Percentiles rank a stretch among this genome's conserved stretches.
phyloP scores from a whole-genome alignment of 1,284 basidiomycete species.

The Rhodotorula mucilaginosa region DNA sequence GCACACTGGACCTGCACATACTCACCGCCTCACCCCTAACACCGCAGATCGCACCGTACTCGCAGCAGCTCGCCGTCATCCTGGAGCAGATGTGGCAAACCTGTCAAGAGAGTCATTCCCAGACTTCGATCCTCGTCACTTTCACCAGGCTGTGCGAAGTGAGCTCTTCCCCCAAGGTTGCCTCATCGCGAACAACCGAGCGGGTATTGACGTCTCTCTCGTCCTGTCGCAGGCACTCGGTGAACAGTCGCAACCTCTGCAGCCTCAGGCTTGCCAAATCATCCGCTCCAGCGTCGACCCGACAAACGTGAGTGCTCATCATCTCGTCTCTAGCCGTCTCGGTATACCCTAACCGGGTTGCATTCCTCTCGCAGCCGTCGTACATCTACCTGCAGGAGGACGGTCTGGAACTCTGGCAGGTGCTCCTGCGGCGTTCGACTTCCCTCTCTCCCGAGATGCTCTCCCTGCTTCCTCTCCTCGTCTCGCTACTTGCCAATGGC shows the following conservation, averaged over 20 bases:
- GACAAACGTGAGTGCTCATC: constrained; percentile 19
- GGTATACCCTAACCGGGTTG: no score
- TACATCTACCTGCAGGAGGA: constrained; percentile 44
- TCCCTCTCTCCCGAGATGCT: constrained; percentile 36
- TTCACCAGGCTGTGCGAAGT: constrained; percentile 42
- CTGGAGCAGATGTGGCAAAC: constrained; percentile 39
- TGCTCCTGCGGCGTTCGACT: constrained; percentile 28
- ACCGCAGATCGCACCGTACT: constrained; percentile 40
- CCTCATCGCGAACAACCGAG: neutral
- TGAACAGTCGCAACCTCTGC: constrained; percentile 33
- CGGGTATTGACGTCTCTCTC: neutral
- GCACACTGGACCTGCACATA: neutral
- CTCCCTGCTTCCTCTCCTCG: constrained; percentile 32
- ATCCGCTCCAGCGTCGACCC: constrained; percentile 40
- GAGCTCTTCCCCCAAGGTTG: neutral
- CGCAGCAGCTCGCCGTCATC: constrained; percentile 33
- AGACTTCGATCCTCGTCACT: constrained; percentile 41
- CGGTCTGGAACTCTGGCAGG: constrained; percentile 43
- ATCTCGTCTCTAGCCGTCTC: no score
- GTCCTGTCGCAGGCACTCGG: constrained; percentile 22
- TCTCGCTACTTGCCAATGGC: constrained; percentile 29
- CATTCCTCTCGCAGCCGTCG: constrained; percentile 17
- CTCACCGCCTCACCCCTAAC: neutral
- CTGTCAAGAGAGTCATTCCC: constrained; percentile 36
- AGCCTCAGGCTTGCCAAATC: constrained; percentile 31